Base-by-base conservation (phyloP, 306 rosid species). In the Morella rubra region DNA sequence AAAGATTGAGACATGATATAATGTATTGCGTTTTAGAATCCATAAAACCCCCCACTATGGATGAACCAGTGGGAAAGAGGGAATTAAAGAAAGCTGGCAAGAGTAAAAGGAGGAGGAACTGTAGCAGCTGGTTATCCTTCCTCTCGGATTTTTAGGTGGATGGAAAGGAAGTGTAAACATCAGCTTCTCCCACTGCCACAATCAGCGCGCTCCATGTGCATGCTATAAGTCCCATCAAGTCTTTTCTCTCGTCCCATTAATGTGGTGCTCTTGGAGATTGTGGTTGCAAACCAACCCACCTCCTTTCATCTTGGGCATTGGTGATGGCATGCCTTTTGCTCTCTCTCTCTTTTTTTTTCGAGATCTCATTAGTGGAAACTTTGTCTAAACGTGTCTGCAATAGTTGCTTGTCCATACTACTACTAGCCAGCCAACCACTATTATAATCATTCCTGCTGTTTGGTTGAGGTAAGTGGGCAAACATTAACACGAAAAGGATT, bases 131-230 rank as follows among this genome's bases (percentile, higher is more conserved):
- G 84, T 77, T 84, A 77, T 76, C 88, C 72, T 83, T 86, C 69
- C 69, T 47, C 68, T 44, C 32, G 72, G 73, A 49, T 79, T 86
- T 85, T 85, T 71, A 86, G n/a, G 80, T 80, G 71, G 85, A 80
- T 74, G 78, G 27, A 81, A 79, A 32, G 80, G 53, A 80, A 88
- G 86, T 87, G 90, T 81, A 86, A 86, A 84, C 86, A 86, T 90
- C 87, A 91, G 24, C 84, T 50, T 80, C 77, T 71, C 83, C 92
- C 92, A 87, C 89, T 84, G 84, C 58, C 84, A 82, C 76, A 78
- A 77, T 32, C 37, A 32, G 37, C 37, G 37, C 37, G 37, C 37
- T 32, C 37, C 40, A 76, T 80, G 70, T 76, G 84, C 96, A 89
- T 87, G 91, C 87, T 93, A 86, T 44, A 61, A 73, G 87, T 32